These are phyloP conservation scores for Poa annua DNA, from an alignment of 176 grass and related monocot species.

Conservation along the genomic window DNA sequence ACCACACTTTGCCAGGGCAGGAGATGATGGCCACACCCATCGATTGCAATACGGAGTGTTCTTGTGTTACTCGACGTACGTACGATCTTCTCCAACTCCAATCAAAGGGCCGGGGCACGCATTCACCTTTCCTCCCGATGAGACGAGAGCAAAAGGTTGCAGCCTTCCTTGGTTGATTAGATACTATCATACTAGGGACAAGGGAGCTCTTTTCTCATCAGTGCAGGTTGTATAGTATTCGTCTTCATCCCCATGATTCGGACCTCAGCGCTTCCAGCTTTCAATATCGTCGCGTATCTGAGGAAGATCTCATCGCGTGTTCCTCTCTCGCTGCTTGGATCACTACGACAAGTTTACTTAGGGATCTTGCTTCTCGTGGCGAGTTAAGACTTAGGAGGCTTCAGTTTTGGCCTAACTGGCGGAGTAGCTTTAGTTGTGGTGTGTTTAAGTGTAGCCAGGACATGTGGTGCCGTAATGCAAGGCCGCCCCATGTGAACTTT, in stretches of 20 bases:
- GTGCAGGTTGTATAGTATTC: slow-evolving; percentile 3
- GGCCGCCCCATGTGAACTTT: slow-evolving; percentile 35
- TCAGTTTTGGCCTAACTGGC: too few relatives aligned
- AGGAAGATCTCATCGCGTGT: slow-evolving; percentile 35
- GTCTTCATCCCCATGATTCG: not conserved
- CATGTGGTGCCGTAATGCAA: slow-evolving; percentile 34
- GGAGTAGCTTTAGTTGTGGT: not conserved
- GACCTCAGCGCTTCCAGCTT: slow-evolving; percentile 7
- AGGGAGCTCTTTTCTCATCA: slow-evolving; percentile 43
- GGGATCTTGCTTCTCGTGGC: too few relatives aligned
- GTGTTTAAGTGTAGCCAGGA: not conserved
- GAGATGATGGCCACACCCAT: too few relatives aligned
- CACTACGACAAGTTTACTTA: not conserved
- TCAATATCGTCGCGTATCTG: slow-evolving; percentile 4
- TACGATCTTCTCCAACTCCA: too few relatives aligned
- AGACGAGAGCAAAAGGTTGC: slow-evolving; percentile 28
- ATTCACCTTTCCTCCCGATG: slow-evolving; percentile 9
- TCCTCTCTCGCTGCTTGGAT: not conserved
- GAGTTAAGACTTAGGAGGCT: too few relatives aligned
- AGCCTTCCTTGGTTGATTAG: slow-evolving; percentile 31
- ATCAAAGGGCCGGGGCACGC: too few relatives aligned
- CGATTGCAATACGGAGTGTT: too few relatives aligned
- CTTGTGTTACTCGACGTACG: too few relatives aligned
- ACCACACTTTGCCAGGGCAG: too few relatives aligned
- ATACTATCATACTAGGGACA: slow-evolving; percentile 45